These are phyloP conservation scores for Mucor saturninus DNA, from an alignment of 371 early-diverging fungal genomes.

Conservation along the genomic window DNA sequence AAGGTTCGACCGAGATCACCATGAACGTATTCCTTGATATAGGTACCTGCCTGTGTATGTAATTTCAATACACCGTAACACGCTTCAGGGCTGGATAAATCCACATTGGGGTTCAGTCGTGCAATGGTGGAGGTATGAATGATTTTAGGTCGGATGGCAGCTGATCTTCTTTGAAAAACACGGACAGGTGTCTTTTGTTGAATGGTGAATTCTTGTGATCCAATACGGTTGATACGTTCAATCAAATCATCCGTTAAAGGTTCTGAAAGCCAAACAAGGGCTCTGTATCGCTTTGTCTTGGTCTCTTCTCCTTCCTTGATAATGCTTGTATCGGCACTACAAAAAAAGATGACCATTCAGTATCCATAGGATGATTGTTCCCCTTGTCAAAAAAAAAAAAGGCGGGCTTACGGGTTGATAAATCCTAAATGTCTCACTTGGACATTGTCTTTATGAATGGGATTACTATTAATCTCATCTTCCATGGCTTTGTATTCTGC, in stretches of 20 bases:
- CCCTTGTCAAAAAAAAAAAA: neutral
- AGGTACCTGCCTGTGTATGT: constrained; percentile 93
- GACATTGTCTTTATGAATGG: constrained; percentile 49
- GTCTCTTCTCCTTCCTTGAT: constrained; percentile 88
- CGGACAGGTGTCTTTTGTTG: constrained; percentile 95
- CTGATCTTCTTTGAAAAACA: constrained; percentile 85
- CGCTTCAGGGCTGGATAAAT: constrained; percentile 24
- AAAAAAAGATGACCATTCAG: neutral
- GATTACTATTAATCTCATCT: constrained; percentile 57
- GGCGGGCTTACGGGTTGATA: constrained; percentile 28
- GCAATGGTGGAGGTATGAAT: constrained; percentile 59
- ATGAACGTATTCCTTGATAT: constrained; percentile 99
- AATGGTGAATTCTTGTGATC: constrained; percentile 60
- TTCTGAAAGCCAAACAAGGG: constrained; percentile 74
- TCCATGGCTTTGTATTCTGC: constrained; percentile 60
- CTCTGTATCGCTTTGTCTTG: constrained; percentile 84
- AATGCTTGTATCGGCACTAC: constrained; percentile 50
- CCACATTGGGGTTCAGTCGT: constrained; percentile 19
- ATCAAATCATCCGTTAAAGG: constrained; percentile 60
- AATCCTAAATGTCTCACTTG: constrained; percentile 58
- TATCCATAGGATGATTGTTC: neutral
- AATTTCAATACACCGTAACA: constrained; percentile 69
- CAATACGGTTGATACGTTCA: constrained; percentile 52
- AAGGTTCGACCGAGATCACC: constrained; percentile 93
- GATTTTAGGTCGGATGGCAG: constrained; percentile 72